Evolutionary conservation across 805 yeast genomes (phyloP).

Genomic region (Candida koratica): DNA sequence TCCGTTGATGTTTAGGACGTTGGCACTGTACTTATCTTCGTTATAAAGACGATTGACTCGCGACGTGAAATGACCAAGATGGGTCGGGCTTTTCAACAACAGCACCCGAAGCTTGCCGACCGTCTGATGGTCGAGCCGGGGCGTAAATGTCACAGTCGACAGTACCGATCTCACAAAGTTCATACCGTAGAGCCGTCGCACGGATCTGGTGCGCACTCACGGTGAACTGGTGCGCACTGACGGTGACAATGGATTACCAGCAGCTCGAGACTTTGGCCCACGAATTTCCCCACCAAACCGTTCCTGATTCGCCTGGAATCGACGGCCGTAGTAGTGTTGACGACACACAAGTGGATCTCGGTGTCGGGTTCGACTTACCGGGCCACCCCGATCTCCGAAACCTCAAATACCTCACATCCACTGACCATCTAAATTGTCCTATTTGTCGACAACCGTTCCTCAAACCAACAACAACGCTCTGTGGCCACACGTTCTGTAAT

Average conservation of each 20-base stretch:
- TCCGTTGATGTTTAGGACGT: conserved; percentile 42
- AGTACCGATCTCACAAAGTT: conserved; percentile 4
- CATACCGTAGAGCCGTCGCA: too few relatives aligned
- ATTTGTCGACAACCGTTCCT: conserved; percentile 65
- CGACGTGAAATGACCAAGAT: conserved; percentile 74
- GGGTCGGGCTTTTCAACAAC: conserved; percentile 60
- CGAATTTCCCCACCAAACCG: too few relatives aligned
- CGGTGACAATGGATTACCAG: conserved; percentile 3
- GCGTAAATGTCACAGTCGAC: conserved; percentile 14
- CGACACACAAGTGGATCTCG: not conserved
- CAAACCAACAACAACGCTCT: conserved; percentile 56
- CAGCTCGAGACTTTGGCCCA: too few relatives aligned
- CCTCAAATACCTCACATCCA: conserved; percentile 26
- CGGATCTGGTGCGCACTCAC: too few relatives aligned
- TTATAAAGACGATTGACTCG: conserved; percentile 74
- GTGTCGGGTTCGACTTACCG: conserved; percentile 1
- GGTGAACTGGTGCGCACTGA: too few relatives aligned
- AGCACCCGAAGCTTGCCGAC: conserved; percentile 47
- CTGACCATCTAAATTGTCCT: conserved; percentile 47
- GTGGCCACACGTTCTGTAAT: conserved; percentile 68
- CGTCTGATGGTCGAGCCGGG: conserved; percentile 8
- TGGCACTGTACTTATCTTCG: conserved; percentile 76
- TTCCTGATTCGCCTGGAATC: too few relatives aligned
- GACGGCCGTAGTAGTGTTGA: not conserved
- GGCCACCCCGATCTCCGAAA: conserved; percentile 27